Base-by-base conservation (phyloP, 768 basidiomycete species). In the Mycena epipterygia region DNA sequence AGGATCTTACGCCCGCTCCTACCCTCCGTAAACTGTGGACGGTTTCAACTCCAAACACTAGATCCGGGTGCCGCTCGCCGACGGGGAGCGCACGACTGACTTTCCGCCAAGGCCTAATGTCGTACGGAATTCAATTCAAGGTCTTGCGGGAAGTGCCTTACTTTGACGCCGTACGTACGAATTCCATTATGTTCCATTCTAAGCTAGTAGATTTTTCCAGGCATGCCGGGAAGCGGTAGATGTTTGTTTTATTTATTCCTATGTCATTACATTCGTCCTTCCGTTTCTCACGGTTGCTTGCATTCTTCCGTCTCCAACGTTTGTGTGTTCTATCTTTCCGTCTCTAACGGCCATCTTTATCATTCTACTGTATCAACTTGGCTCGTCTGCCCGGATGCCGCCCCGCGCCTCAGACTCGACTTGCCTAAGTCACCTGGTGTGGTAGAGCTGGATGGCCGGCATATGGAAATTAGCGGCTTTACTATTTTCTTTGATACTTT, bases 1-100 rank as follows among this genome's bases (percentile, higher is more conserved):
- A 48, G 46, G 59, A 61, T 61, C 59, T 48, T 61, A 25, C 59
- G 46, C 12, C 46, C 46, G 57, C 39, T 59, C 41, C 57, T 42
- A 59, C 11, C 57, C 9, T 44, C 42, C 57, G 37, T 14, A 14
- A 6, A 6, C 6, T 30, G 37, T 35, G 0, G 46, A 57, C 35
- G n/a, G 37, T 57, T 57, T 41, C 56, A 57, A 41, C 39, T 16
- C 53, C 51, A 53, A 33, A 32, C 51, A 53, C 51, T 37, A 55
- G 53, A 55, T 55, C 53, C 53, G n/a, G 53, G 19, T 55, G 33
- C 53, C 33, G 53, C 53, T 55, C 53, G 33, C 53, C 32, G 53
- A 55, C 53, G 30, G 30, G 6, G 53, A 55, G 37, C 30, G 53
- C 53, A 55, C 51, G 13, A 51, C 51, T 37, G 35, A 37, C 35